Percentiles rank a stretch among this genome's conserved stretches.
phyloP scores from a whole-genome alignment of 129 eudicot genomes.

The Pseudognaphalium luteoalbum region DNA sequence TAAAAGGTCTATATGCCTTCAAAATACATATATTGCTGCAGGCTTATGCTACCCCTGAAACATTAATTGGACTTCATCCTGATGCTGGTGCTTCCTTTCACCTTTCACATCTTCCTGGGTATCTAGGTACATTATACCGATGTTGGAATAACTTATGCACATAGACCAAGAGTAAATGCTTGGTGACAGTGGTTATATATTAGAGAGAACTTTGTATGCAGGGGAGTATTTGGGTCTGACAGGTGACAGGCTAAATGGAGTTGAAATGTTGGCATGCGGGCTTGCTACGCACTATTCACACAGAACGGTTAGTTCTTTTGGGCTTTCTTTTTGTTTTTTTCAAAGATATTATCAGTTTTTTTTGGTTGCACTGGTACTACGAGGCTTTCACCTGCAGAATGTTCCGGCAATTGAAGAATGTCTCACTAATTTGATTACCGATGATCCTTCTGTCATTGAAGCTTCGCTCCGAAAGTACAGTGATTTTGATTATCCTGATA shows the following conservation, averaged over 20 bases:
- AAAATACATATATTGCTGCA: constrained; percentile 31
- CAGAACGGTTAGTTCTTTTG: constrained; percentile 40
- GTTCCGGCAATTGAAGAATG: constrained; percentile 66
- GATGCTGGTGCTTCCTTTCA: constrained; percentile 89
- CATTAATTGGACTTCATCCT: constrained; percentile 85
- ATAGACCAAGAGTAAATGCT: not conserved
- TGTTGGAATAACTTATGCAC: not conserved
- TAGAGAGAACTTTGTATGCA: constrained; percentile 29
- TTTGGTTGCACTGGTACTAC: not conserved
- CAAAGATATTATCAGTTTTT: not conserved
- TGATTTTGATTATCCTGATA: constrained; percentile 55
- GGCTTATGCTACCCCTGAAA: constrained; percentile 84
- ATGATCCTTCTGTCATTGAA: constrained; percentile 81
- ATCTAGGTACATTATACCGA: constrained; percentile 50
- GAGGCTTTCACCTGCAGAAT: constrained; percentile 41
- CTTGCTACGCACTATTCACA: constrained; percentile 78
- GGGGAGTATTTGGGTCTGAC: constrained; percentile 88
- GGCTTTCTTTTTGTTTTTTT: not conserved
- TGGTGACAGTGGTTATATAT: not conserved
- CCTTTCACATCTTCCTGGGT: constrained; percentile 80
- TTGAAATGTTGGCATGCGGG: constrained; percentile 82
- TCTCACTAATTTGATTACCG: constrained; percentile 54
- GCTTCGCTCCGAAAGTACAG: constrained; percentile 49
- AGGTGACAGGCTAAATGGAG: constrained; percentile 75
- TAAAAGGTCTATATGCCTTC: not conserved